Evolutionary conservation across 164 flowering plant genomes (phyloP), one percentile per base, ranked within the genome.

Genomic region (Umbellularia californica): DNA sequence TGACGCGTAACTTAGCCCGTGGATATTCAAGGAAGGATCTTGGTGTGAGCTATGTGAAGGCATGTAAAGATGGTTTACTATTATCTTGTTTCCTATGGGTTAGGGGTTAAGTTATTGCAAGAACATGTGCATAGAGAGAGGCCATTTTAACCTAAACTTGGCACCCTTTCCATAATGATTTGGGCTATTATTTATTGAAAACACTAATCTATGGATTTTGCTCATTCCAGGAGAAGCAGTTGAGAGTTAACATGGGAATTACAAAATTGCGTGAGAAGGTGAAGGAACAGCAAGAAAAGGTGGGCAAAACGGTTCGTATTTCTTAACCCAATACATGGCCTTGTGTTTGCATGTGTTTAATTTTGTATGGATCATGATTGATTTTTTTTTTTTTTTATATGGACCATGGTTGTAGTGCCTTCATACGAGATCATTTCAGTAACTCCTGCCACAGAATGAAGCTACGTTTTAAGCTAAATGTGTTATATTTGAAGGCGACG

Each of bases 21-120:
- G 99, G 99, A 73, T 95, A 93, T 79, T 72, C 98, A 55, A 85
- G 99, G 77, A 90, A 93, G 80, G 99, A 95, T 52, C 98, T 95
- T 68, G 91, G 91, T 70, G 92, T 95, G 70, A 95, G 98, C 87
- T 95, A 84, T 79, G 97, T 93, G 66, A 95, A 95, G 98, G 99
- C 71, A 88, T 65, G 84, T 60, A 30, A 24, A 50, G 20, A 27
- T 52, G 66, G 0, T 51, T 52, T 25, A 20, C 52, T 58, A 12
- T n/a, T 69, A 11, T 62, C 25, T n/a, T 70, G 15, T 25, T 19
- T 65, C 23, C 6, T 69, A 22, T 3, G 7, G 47, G 47, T 15
- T 47, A 41, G 19, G 2, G 47, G 70, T 17, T 69, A 2, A 69
- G 33, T 12, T n/a, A 47, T 69, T 50, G 41, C 27, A 41, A 33